phyloP scores from a whole-genome alignment of 306 rosid genomes.

The Castanea mollissima region DNA sequence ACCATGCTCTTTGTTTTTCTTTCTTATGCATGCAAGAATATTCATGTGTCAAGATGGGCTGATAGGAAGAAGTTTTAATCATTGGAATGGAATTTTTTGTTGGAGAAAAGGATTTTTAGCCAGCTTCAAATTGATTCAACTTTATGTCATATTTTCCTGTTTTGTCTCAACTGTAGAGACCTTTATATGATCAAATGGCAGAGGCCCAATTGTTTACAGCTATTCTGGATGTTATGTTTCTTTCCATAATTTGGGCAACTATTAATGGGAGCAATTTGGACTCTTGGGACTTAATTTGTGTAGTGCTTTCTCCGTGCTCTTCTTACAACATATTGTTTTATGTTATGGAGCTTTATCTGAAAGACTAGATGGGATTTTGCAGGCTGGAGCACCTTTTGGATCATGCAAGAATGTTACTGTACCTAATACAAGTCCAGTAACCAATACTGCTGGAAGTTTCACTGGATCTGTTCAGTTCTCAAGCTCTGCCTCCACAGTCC shows the following conservation, averaged over 20 bases:
- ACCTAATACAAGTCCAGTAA: constrained; percentile 51
- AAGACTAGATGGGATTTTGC: constrained; percentile 35
- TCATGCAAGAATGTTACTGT: constrained; percentile 74
- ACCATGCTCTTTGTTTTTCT: background rate
- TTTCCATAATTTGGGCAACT: background rate
- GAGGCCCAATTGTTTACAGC: constrained; percentile 7
- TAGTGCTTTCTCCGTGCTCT: background rate
- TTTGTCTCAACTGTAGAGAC: background rate
- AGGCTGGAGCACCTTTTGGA: constrained; percentile 85
- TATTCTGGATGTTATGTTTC: constrained; percentile 9
- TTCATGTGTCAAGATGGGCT: background rate
- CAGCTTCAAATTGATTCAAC: background rate
- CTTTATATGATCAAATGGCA: background rate
- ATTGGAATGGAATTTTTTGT: background rate
- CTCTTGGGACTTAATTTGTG: background rate
- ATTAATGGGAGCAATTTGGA: background rate
- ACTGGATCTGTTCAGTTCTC: constrained; percentile 88
- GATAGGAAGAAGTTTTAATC: background rate
- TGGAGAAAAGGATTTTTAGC: background rate
- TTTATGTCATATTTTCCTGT: background rate
- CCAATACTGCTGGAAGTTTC: constrained; percentile 69
- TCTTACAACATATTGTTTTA: background rate
- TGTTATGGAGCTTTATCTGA: background rate
- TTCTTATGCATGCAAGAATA: background rate
- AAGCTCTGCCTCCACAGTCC: constrained; percentile 48